These are phyloP conservation scores for Penicillium sp. DNA, from an alignment of 2,329 filamentous ascomycete genomes.

Conservation along the genomic window DNA sequence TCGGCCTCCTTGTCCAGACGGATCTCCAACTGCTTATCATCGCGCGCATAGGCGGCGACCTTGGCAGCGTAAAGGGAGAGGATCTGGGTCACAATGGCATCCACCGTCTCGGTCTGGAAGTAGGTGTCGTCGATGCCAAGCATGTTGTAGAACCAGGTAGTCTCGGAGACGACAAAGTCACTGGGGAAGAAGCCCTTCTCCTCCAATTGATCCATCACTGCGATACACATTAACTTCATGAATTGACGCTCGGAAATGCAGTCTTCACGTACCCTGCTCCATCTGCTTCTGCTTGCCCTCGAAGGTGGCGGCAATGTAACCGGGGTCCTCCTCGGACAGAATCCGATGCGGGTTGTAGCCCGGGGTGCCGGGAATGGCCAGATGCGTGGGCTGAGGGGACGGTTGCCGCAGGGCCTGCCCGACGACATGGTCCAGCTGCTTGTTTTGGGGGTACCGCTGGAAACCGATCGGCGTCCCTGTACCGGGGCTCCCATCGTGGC, in stretches of 20 bases:
- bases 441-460: conserved; percentile 48
- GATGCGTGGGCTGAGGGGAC: conserved; percentile 82
- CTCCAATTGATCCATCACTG: conserved; percentile 75
- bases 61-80: conserved; percentile 96
- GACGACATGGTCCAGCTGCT: conserved; percentile 54
- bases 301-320: conserved; percentile 92
- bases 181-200: conserved; percentile 81
- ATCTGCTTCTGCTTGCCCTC: conserved; percentile 90
- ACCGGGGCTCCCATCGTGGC: conserved; percentile 36
- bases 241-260: neutral
- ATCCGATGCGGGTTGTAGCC: conserved; percentile 56
- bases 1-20: conserved; percentile 88
- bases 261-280: conserved; percentile 59
- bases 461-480: conserved; percentile 41
- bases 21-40: conserved; percentile 92
- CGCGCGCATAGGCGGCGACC: conserved; percentile 84
- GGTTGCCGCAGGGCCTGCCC: conserved; percentile 60
- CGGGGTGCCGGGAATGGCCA: conserved; percentile 69
- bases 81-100: conserved; percentile 88
- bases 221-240: neutral
- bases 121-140: conserved; percentile 98
- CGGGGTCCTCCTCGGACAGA: conserved; percentile 81
- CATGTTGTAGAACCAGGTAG: conserved; percentile 95
- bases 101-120: conserved; percentile 82
- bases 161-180: conserved; percentile 76